Evolutionary conservation across 2,329 filamentous ascomycete species (phyloP), one percentile per base, ranked within the genome.

Genomic region (Mariannaea sp.): DNA sequence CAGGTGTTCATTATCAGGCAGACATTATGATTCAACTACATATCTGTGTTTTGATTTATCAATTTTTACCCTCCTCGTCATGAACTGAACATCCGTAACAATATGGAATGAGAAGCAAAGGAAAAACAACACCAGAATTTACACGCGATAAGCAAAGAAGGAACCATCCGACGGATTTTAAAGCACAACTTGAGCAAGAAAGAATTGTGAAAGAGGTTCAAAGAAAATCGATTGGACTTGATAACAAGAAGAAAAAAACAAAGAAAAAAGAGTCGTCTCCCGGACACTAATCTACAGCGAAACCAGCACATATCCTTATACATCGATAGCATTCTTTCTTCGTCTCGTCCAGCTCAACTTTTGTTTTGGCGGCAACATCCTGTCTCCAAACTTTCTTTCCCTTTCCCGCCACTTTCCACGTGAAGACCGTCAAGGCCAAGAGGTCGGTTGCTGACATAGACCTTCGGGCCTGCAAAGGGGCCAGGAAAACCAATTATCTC

Each of bases 211-310:
- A 36, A 43, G 40, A 56, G 36, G 46, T 54, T 57, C 19, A 24
- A 40, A 53, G 60, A 39, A 48, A 62, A 48, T 65, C 29, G 41
- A 58, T 56, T 55, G 42, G 55, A 60, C 49, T 52, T 49, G 55
- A 43, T 35, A 46, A 61, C 38, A 57, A n/a, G n/a, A n/a, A n/a
- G n/a, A 53, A 58, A 49, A 53, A 40, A 65, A 59, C 50, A 56
- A 59, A 38, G 61, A 66, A 62, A 49, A 46, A 60, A 59, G 24
- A 45, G 41, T 56, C 55, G 53, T 58, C 57, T 40, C 56, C 55
- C 48, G 54, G 53, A 58, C 58, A 65, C 55, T 66, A 60, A 56
- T 67, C 56, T 68, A 67, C 57, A 65, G 56, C 54, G 47, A 54
- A 46, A 56, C 57, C 55, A 52, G 50, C 58, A 57, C 52, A 59